phyloP scores from a whole-genome alignment of 495 filamentous ascomycete species.

The Xylaria sp. region DNA sequence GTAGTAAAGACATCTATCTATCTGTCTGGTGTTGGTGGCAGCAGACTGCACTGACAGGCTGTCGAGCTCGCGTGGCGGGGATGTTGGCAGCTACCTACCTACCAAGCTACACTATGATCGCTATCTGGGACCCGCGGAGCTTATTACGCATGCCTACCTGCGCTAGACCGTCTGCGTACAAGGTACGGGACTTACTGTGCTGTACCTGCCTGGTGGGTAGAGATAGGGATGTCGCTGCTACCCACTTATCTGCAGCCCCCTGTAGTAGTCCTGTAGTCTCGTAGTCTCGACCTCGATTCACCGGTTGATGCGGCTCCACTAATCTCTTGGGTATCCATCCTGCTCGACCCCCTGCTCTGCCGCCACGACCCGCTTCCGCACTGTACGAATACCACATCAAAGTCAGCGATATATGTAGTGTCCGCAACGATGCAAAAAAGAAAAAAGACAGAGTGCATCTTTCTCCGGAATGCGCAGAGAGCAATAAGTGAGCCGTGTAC shows the following conservation, averaged over 20 bases:
- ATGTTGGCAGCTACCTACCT: slow-evolving; percentile 3
- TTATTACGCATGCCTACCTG: slow-evolving; percentile 1
- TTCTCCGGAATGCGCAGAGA: neutral
- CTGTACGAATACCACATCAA: neutral
- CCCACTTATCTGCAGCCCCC: neutral
- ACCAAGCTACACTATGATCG: neutral
- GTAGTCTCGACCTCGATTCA: neutral
- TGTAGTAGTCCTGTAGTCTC: no score
- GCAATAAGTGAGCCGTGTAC: no score
- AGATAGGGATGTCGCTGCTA: slow-evolving; percentile 7
- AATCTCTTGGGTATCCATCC: slow-evolving; percentile 1
- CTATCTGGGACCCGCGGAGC: neutral
- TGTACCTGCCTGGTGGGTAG: neutral
- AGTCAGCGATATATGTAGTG: neutral
- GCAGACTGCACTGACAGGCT: neutral
- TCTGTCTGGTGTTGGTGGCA: slow-evolving; percentile 21
- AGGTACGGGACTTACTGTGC: neutral
- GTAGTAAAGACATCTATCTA: neutral
- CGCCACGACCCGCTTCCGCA: neutral
- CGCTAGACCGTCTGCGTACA: neutral
- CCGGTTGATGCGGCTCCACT: neutral
- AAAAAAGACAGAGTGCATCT: neutral
- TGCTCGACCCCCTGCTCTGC: neutral
- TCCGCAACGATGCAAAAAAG: neutral
- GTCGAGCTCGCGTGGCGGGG: neutral